Evolutionary conservation across 192 early-diverging fungal species (phyloP), one percentile per base, ranked within the genome.

Genomic region (Mortierella antarctica): DNA sequence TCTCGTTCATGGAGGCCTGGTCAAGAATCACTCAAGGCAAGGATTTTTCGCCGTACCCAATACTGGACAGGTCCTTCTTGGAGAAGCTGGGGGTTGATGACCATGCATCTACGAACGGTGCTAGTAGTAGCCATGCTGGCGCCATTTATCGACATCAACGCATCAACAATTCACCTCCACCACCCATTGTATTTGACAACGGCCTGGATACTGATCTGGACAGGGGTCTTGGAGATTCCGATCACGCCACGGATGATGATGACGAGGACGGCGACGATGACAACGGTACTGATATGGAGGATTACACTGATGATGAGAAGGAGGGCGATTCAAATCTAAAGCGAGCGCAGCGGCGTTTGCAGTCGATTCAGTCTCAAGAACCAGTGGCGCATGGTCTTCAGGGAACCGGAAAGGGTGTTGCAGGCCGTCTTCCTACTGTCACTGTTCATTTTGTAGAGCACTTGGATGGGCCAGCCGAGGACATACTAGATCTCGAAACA

Each of bases 1-100:
- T 80, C 12, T 80, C 77, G 23, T 80, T 80, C 47, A 72, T 80
- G 77, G 70, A 71, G 9, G 77, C 77, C 18, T 80, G 77, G 77
- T 60, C 77, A 54, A 80, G 58, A 13, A 80, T 72, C 12, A 80
- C 77, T 40, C 77, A 72, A n/a, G 77, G 77, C 53, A 62, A 80
- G 55, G 77, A 80, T 57, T 80, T 80, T 54, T 46, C 58, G 39
- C 77, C 77, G 20, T 80, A 67, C 40, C 77, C 77, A 0, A 62
- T 72, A 54, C 41, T 80, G 65, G 65, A 80, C 53, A 65, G 77
- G 14, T 8, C 63, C 5, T 72, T 80, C 44, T 49, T 80, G 47
- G 59, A 72, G 48, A 65, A 72, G 12, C 49, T 67, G 46, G 70
- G 69, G 6, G 44, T 20, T 54, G 53, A 62, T 13, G 11, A 54